phyloP scores from a whole-genome alignment of 768 basidiomycete genomes.

The Exidia glandulosa region DNA sequence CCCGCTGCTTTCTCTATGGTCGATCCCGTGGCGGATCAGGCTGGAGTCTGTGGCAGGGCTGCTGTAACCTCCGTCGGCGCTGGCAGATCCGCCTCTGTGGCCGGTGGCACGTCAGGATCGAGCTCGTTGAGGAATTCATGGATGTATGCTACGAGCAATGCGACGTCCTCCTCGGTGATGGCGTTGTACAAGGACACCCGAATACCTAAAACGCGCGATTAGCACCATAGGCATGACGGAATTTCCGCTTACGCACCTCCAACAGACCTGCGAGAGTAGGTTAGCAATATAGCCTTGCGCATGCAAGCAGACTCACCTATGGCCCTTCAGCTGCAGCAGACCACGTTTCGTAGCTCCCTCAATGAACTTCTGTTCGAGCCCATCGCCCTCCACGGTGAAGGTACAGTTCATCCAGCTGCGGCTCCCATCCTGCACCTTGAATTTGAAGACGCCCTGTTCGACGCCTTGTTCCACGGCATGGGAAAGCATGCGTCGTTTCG shows the following conservation, averaged over 20 bases:
- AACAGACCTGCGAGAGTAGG: constrained; percentile 38
- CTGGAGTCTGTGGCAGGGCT: not conserved
- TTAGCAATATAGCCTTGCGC: not conserved
- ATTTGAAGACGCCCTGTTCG: constrained; percentile 52
- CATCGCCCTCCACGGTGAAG: constrained; percentile 69
- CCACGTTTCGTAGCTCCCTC: constrained; percentile 67
- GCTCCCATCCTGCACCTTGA: constrained; percentile 62
- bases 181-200: constrained; percentile 87
- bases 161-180: constrained; percentile 62
- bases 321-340: constrained; percentile 84
- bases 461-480: constrained; percentile 58
- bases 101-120: not conserved
- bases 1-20: not conserved
- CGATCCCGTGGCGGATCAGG: not conserved
- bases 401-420: constrained; percentile 96
- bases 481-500: constrained; percentile 75
- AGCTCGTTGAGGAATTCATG: constrained; percentile 32
- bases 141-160: constrained; percentile 49
- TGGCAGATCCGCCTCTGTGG: not conserved
- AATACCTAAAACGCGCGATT: constrained; percentile 36
- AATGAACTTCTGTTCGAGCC: constrained; percentile 54
- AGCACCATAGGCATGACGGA: not conserved
- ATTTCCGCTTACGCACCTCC: constrained; percentile 27
- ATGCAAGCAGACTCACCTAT: constrained; percentile 48
- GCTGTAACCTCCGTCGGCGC: not conserved